A percentile compares a stretch with the other conserved stretches of the same genome.
Conservation (phyloP, 176 grass and related monocot genomes). For the Oryza punctata region DNA sequence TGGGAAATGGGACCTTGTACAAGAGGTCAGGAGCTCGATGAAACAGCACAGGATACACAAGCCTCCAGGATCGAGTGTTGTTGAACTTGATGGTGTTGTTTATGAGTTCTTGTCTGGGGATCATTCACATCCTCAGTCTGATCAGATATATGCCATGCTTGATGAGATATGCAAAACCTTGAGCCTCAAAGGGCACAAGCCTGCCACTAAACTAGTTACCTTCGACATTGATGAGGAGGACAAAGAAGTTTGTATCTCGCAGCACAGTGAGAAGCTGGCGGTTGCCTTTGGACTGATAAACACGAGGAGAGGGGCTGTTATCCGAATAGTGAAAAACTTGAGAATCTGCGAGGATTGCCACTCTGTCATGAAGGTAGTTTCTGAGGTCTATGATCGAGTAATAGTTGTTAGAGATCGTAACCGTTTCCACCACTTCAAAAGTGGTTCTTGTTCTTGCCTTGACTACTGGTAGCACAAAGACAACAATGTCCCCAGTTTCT, state of each 20-base stretch:
- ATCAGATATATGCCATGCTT: slow-evolving; percentile 48
- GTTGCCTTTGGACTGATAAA: slow-evolving; percentile 45
- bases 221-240: slow-evolving; percentile 48
- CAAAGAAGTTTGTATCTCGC: slow-evolving; percentile 46
- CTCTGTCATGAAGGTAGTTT: slow-evolving; percentile 47
- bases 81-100: slow-evolving; percentile 42
- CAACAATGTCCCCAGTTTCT: background rate
- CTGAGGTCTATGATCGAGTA: slow-evolving; percentile 35
- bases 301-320: slow-evolving; percentile 17
- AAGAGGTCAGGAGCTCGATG: slow-evolving; percentile 45
- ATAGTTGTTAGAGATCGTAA: slow-evolving; percentile 54
- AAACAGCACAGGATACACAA: slow-evolving; percentile 45
- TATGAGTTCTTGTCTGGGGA: slow-evolving; percentile 53
- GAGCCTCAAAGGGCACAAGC: slow-evolving; percentile 39
- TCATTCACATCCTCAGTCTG: slow-evolving; percentile 43
- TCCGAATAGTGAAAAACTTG: slow-evolving; percentile 52
- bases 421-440: slow-evolving; percentile 54
- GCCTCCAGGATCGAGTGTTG: slow-evolving; percentile 45
- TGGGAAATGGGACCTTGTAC: slow-evolving; percentile 47
- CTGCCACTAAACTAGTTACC: slow-evolving; percentile 25
- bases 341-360: slow-evolving; percentile 50
- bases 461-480: slow-evolving; percentile 48
- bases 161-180: slow-evolving; percentile 41
- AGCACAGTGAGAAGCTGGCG: slow-evolving; percentile 50
- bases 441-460: slow-evolving; percentile 46